Evolutionary conservation across 2,329 filamentous ascomycete species (phyloP).

Genomic region (Pseudocercospora crystallina): DNA sequence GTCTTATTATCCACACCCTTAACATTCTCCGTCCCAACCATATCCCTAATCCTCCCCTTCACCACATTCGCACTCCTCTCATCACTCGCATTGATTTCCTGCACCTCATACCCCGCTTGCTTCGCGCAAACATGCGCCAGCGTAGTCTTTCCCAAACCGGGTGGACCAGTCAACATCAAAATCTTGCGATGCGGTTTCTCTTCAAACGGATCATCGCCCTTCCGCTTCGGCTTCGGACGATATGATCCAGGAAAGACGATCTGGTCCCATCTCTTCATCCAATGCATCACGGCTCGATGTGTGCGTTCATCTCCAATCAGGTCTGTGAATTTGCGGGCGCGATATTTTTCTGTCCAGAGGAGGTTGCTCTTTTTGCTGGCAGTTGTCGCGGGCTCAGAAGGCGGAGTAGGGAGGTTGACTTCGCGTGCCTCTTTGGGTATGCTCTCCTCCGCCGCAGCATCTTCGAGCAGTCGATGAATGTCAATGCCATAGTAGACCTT

Average conservation of each 20-base stretch:
- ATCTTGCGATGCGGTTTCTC: conserved; percentile 85
- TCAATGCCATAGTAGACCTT: conserved; percentile 89
- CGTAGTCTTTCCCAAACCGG: conserved; percentile 93
- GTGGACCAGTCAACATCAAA: conserved; percentile 83
- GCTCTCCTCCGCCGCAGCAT: conserved; percentile 62
- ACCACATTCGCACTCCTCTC: conserved; percentile 89
- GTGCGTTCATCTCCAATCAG: conserved; percentile 92
- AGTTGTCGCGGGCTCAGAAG: conserved; percentile 38
- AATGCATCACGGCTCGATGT: conserved; percentile 83
- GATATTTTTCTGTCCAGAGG: conserved; percentile 97
- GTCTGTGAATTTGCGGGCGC: conserved; percentile 87
- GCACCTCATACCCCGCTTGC: conserved; percentile 92
- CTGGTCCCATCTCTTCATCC: conserved; percentile 92
- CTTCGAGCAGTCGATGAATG: conserved; percentile 78
- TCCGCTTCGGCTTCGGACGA: conserved; percentile 55
- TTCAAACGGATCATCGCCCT: conserved; percentile 47
- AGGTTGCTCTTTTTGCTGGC: conserved; percentile 47
- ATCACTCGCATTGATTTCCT: conserved; percentile 98
- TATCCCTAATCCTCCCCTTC: conserved; percentile 85
- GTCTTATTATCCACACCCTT: conserved; percentile 59
- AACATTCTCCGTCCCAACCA: conserved; percentile 90
- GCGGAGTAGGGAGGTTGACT: conserved; percentile 30
- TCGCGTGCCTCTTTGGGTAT: conserved; percentile 33
- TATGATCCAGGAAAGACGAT: conserved; percentile 81
- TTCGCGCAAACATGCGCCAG: conserved; percentile 92